These are phyloP conservation scores for Cryptococcus sp. DNA, from an alignment of 1,284 basidiomycete species.

Conservation along the genomic window DNA sequence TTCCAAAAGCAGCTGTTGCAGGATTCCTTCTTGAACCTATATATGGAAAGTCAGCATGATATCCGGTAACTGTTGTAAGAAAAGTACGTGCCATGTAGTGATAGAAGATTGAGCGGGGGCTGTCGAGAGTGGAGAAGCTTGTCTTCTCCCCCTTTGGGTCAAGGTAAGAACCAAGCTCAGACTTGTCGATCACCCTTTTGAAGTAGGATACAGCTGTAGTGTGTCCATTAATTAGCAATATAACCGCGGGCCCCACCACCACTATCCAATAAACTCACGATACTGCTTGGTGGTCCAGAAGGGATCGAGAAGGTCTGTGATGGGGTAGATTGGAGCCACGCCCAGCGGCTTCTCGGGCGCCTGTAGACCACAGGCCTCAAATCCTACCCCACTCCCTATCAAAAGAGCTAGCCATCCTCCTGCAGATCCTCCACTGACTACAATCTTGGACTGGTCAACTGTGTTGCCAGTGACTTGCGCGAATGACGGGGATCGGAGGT, in stretches of 20 bases:
- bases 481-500: constrained; percentile 10
- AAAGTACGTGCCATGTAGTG: no score
- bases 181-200: not conserved
- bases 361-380: constrained; percentile 7
- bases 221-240: no score
- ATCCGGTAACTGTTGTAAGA: no score
- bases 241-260: no score
- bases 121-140: no score
- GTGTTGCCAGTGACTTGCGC: not conserved
- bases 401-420: constrained; percentile 18
- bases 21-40: no score
- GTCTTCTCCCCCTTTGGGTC: no score
- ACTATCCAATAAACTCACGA: no score
- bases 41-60: no score
- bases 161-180: constrained; percentile 1
- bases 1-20: no score
- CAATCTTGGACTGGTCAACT: constrained; percentile 10
- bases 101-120: no score
- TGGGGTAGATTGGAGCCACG: constrained; percentile 12
- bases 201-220: constrained; percentile 7
- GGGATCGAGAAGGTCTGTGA: constrained; percentile 10
- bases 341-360: constrained; percentile 5
- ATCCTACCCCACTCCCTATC: constrained; percentile 8
- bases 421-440: constrained; percentile 14
- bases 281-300: constrained; percentile 16